A percentile compares a stretch with the other conserved stretches of the same genome.
Evolutionary conservation across 768 basidiomycete genomes (phyloP).

Genomic region (Mrakia frigida): DNA sequence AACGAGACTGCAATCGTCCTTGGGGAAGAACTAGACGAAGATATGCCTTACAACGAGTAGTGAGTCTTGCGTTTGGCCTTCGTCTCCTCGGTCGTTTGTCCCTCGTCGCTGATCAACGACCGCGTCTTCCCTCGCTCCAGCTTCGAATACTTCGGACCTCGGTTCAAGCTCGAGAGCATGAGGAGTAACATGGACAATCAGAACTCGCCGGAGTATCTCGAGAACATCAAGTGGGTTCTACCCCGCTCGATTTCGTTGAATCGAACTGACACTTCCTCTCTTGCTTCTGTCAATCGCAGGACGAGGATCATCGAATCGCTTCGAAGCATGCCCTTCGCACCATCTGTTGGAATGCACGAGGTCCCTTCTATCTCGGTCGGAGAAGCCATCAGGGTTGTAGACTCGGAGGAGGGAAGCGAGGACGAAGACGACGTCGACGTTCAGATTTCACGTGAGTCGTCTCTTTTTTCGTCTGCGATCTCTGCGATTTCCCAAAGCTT

Average conservation of each 20-base stretch:
- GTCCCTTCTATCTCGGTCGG: constrained; percentile 58
- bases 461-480: neutral
- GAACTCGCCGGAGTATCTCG: constrained; percentile 75
- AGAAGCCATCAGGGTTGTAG: constrained; percentile 49
- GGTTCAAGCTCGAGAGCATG: constrained; percentile 79
- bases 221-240: constrained; percentile 61
- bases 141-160: constrained; percentile 95
- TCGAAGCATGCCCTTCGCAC: constrained; percentile 62
- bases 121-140: neutral
- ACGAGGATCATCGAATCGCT: constrained; percentile 55
- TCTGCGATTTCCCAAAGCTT: neutral
- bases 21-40: constrained; percentile 62
- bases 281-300: constrained; percentile 41
- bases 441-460: constrained; percentile 43
- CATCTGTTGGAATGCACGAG: constrained; percentile 79
- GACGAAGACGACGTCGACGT: constrained; percentile 44
- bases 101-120: constrained; percentile 39
- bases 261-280: neutral
- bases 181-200: constrained; percentile 92
- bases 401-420: constrained; percentile 42
- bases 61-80: constrained; percentile 50
- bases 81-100: constrained; percentile 96
- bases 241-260: too few species aligned
- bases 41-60: constrained; percentile 47
- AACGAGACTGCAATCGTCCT: constrained; percentile 94